Evolutionary conservation across 2,329 filamentous ascomycete species (phyloP).

Genomic region (Colletotrichum chrysophilum): DNA sequence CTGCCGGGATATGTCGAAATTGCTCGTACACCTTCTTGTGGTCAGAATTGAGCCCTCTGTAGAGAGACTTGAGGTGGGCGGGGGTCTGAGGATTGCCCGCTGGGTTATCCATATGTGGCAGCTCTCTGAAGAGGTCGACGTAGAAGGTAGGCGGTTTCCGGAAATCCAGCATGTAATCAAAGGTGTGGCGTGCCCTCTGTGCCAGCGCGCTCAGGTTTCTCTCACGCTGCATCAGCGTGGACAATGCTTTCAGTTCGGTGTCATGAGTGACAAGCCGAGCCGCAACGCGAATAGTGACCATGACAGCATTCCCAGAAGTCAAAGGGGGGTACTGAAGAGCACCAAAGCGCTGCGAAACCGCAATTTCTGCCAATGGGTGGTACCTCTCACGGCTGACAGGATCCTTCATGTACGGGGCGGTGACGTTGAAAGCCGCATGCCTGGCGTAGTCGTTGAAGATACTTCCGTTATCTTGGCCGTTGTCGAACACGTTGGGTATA

Average conservation of each 20-base stretch:
- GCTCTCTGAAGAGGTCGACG: conserved; percentile 7
- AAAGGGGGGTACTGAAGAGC: neutral
- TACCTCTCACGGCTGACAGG: neutral
- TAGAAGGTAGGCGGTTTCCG: neutral
- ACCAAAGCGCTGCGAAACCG: neutral
- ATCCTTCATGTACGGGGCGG: conserved; percentile 3
- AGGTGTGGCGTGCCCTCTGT: neutral
- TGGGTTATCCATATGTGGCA: conserved; percentile 15
- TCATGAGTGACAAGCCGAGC: conserved; percentile 6
- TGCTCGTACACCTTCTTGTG: conserved; percentile 40
- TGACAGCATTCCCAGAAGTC: neutral
- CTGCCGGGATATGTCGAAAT: conserved; percentile 42
- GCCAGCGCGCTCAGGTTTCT: neutral
- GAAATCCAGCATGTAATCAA: conserved; percentile 14
- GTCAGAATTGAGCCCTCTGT: conserved; percentile 38
- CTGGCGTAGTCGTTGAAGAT: neutral
- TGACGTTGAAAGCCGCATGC: conserved; percentile 5
- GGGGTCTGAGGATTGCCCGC: neutral
- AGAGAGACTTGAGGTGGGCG: neutral
- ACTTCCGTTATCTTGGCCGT: neutral
- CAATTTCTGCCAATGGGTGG: neutral
- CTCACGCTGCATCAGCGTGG: neutral
- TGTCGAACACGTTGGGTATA: conserved; percentile 2
- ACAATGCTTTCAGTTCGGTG: neutral
- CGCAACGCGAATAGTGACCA: neutral